Evolutionary conservation across 352 stramenopile species (phyloP), one percentile per base, ranked within the genome.

Genomic region (Phytophthora citrophthora): DNA sequence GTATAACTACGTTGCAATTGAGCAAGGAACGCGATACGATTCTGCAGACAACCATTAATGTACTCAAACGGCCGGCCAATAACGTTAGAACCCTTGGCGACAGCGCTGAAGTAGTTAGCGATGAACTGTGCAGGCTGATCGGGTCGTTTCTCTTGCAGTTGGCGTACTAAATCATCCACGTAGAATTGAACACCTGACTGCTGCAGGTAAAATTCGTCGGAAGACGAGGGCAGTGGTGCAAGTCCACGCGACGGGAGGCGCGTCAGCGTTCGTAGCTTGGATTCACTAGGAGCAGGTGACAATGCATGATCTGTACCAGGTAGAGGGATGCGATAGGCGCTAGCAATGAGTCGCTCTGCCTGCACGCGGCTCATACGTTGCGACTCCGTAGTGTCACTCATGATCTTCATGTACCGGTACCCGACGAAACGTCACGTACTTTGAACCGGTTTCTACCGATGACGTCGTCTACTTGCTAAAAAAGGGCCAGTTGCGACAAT

Each of bases 171-270:
- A 41, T 88, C 81, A 44, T 88, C 76, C 31, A 88, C 55, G 46
- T 76, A 72, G 59, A 90, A 84, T 34, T 81, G 55, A 40, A 86
- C 72, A 50, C 78, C 76, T 23, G 78, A 79, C 39, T 82, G 74
- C 47, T 87, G 76, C 27, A 90, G 55, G 54, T 88, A 88, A 12
- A 74, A 53, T 18, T 86, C 77, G 20, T 68, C 68, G 20, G 70
- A 45, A 11, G 54, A 56, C 12, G 56, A 27, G 16, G 15, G 6
- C 3, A 61, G 13, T 24, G 68, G 20, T 18, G 67, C 43, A 11
- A 64, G 31, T 2, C 46, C 45, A 13, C 66, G 65, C 13, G 71
- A 77, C 13, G 50, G 53, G 11, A 76, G 27, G 1, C 54, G 46
- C 16, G 52, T 67, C 18, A 74, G 15, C 12, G 54, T 36, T 13